phyloP scores from a whole-genome alignment of 1,284 basidiomycete genomes.

The Malassezia equina region DNA sequence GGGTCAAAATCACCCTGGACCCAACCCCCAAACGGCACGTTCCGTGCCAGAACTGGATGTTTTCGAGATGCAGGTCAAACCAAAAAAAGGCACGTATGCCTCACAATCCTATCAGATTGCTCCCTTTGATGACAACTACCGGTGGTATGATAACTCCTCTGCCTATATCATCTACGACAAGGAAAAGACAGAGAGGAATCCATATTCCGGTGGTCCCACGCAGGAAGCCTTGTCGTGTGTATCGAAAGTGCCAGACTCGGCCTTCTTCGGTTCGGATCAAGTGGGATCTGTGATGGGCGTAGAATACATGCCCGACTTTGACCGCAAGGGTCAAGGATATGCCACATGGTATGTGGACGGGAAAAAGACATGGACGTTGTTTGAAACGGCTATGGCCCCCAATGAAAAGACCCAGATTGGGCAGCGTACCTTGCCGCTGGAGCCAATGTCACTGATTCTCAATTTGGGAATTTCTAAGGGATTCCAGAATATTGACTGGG shows the following conservation, averaged over 20 bases:
- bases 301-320: conserved; percentile 43
- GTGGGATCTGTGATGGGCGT: conserved; percentile 31
- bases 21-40: conserved; percentile 37
- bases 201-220: conserved; percentile 37
- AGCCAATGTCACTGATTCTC: conserved; percentile 43
- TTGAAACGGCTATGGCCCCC: conserved; percentile 22
- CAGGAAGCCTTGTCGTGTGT: conserved; percentile 47
- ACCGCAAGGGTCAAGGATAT: conserved; percentile 30
- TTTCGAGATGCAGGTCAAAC: conserved; percentile 54
- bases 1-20: conserved; percentile 38
- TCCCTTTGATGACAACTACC: conserved; percentile 41
- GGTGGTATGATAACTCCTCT: conserved; percentile 25
- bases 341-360: conserved; percentile 44
- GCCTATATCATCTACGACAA: conserved; percentile 27
- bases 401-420: conserved; percentile 24
- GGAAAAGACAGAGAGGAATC: conserved; percentile 30
- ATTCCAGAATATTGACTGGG: conserved; percentile 32
- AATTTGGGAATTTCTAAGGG: conserved; percentile 38
- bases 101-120: conserved; percentile 47
- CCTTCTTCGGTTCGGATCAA: conserved; percentile 24
- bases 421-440: conserved; percentile 33
- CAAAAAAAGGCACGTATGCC: conserved; percentile 28
- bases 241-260: conserved; percentile 29
- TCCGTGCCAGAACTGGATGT: conserved; percentile 47
- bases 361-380: conserved; percentile 38